Conservation (phyloP, 2,329 filamentous ascomycete genomes). For the Aspergillus oerlinghausenensis region DNA sequence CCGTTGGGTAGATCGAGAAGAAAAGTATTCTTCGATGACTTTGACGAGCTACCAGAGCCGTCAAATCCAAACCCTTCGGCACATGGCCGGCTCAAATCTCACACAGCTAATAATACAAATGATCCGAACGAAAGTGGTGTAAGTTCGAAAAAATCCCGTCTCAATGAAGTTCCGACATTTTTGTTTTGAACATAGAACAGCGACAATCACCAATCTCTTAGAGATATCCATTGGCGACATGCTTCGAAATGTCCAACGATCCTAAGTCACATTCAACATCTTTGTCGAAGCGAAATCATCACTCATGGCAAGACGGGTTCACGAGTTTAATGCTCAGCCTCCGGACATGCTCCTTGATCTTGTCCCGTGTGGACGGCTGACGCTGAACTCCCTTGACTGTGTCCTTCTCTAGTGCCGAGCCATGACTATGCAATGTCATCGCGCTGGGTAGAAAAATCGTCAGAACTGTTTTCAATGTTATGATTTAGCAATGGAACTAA, state of each 20-base stretch:
- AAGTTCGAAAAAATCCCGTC: slow-evolving; percentile 32
- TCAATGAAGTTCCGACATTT: slow-evolving; percentile 44
- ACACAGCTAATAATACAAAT: slow-evolving; percentile 10
- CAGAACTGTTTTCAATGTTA: slow-evolving; percentile 17
- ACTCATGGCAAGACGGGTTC: slow-evolving; percentile 14
- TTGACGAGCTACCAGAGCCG: slow-evolving; percentile 34
- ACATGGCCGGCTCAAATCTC: slow-evolving; percentile 14
- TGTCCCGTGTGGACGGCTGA: slow-evolving; percentile 25
- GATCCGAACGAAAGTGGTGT: slow-evolving; percentile 16
- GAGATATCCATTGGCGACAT: slow-evolving; percentile 2
- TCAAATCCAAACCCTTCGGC: slow-evolving; percentile 17
- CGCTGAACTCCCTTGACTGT: slow-evolving; percentile 21
- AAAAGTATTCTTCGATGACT: slow-evolving; percentile 36
- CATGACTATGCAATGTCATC: slow-evolving; percentile 30
- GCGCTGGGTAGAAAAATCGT: slow-evolving; percentile 27
- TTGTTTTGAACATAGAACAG: slow-evolving; percentile 27
- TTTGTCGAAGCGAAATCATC: not conserved
- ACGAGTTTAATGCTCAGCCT: slow-evolving; percentile 25
- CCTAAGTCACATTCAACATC: not conserved
- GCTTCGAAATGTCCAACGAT: not conserved
- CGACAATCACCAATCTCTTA: not conserved
- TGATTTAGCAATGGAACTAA: slow-evolving; percentile 21
- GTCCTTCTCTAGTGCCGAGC: slow-evolving; percentile 26
- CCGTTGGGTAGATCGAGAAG: slow-evolving; percentile 22
- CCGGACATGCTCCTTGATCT: slow-evolving; percentile 26